phyloP scores from a whole-genome alignment of 169 alveolate species.

The Hepatocystis sp. region DNA sequence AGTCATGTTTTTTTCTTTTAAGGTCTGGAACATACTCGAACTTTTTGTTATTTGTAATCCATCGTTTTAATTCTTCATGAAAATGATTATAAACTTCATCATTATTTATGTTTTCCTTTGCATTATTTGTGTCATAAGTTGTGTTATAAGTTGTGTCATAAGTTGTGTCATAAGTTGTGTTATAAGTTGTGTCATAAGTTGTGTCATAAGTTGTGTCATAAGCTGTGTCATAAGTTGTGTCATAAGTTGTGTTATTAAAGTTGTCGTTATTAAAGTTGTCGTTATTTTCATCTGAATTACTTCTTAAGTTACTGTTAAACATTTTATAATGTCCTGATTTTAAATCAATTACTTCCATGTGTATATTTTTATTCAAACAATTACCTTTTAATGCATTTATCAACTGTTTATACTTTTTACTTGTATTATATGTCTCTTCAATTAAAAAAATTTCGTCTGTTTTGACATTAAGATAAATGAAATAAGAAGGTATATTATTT shows the following conservation, averaged over 20 bases:
- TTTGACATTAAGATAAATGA: constrained; percentile 44
- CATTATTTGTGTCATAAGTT: too few species aligned
- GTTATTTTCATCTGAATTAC: background rate
- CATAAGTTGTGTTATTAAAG: background rate
- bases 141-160: too few species aligned
- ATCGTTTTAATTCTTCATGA: too few species aligned
- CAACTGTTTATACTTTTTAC: constrained; percentile 4
- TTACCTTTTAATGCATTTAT: constrained; percentile 2
- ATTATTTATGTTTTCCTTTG: too few species aligned
- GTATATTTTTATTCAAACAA: background rate
- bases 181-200: too few species aligned
- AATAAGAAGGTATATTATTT: constrained; percentile 51
- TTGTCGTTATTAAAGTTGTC: background rate
- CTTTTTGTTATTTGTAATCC: too few species aligned
- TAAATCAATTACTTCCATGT: constrained; percentile 11
- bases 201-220: too few species aligned
- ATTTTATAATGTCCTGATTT: constrained; percentile 50
- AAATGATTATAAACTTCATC: too few species aligned
- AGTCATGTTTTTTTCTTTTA: too few species aligned
- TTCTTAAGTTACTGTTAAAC: constrained; percentile 20
- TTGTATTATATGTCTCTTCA: background rate
- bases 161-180: too few species aligned
- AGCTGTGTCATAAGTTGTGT: too few species aligned
- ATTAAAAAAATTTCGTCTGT: constrained; percentile 57
- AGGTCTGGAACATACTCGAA: too few species aligned